Evolutionary conservation across 805 yeast genomes (phyloP), one percentile per base, ranked within the genome.

Genomic region (Wickerhamomyces strasburgensis): DNA sequence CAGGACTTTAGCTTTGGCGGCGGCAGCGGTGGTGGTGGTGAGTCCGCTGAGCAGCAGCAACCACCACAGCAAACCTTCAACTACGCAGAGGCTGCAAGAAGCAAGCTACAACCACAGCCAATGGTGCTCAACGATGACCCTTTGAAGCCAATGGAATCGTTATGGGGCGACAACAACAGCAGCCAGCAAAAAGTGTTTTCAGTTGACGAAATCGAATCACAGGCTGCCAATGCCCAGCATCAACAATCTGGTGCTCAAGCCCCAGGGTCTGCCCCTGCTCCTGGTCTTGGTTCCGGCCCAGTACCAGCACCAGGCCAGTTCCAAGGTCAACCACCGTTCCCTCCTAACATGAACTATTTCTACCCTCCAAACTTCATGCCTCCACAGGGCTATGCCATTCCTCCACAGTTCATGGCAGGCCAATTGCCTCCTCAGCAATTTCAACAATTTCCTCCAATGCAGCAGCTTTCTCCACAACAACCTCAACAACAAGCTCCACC

Each of bases 121-220:
- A 14, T 34, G 9, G 29, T 10, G 5, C 48, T 39, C 46, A 56
- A 17, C 25, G 73, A 61, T 19, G 74, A 67, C 29, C 58, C 64
- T 17, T 54, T 82, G 57, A 74, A 73, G 52, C 89, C 89, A 38
- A 74, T 80, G 77, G 84, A 80, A 33, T 78, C 86, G 2, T 56
- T 82, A 33, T 82, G 89, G 89, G 72, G 70, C 21, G 63, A 26
- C 34, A 30, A 31, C 52, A 23, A 28, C 42, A 45, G 38, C 24
- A 18, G 29, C 10, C 44, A 19, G 45, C 24, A 45, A 28, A 37
- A 71, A 49, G 70, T 81, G 16, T 61, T 84, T 48, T 82, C 95
- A 9, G 67, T 86, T 57, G 90, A 84, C 56, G 94, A 88, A 50
- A 74, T 88, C 46, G 96, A 88, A 62, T 86, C 95, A 7, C 86